A percentile compares a stretch with the other conserved stretches of the same genome.
phyloP scores from a whole-genome alignment of 1,284 basidiomycete genomes.

The Schizophyllum amplum region DNA sequence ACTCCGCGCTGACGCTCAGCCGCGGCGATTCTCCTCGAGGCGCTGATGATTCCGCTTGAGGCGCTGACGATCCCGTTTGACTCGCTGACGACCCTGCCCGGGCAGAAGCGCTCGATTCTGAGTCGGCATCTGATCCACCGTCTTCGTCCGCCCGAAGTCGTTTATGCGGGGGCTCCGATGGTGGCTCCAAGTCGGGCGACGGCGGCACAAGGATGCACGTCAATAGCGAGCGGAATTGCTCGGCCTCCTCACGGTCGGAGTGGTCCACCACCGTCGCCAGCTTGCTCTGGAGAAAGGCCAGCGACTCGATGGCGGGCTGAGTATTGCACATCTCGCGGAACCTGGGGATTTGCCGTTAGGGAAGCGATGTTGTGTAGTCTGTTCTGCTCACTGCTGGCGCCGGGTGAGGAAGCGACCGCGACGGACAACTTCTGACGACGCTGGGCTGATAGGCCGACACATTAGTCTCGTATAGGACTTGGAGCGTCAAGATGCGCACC shows the following conservation, averaged over 20 bases:
- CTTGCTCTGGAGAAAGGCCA: constrained; percentile 61
- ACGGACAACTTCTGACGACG: constrained; percentile 50
- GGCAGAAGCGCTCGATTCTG: too few relatives aligned
- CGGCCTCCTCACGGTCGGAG: constrained; percentile 48
- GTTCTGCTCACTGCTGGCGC: constrained; percentile 51
- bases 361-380: background rate
- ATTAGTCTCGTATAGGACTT: constrained; percentile 1
- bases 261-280: constrained; percentile 69
- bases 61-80: too few relatives aligned
- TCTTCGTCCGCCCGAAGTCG: constrained; percentile 23
- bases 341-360: constrained; percentile 25
- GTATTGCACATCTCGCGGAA: constrained; percentile 75
- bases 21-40: background rate
- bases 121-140: too few relatives aligned
- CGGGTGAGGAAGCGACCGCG: constrained; percentile 53
- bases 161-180: constrained; percentile 27
- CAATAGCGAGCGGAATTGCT: constrained; percentile 58
- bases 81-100: too few relatives aligned
- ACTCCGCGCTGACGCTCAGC: constrained; percentile 17
- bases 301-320: constrained; percentile 52
- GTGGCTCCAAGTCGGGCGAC: constrained; percentile 12
- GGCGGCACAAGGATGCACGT: constrained; percentile 48
- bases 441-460: constrained; percentile 34
- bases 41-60: constrained; percentile 10
- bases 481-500: constrained; percentile 30